Base-by-base conservation (phyloP, 768 basidiomycete genomes). In the Termitomyces sp. region DNA sequence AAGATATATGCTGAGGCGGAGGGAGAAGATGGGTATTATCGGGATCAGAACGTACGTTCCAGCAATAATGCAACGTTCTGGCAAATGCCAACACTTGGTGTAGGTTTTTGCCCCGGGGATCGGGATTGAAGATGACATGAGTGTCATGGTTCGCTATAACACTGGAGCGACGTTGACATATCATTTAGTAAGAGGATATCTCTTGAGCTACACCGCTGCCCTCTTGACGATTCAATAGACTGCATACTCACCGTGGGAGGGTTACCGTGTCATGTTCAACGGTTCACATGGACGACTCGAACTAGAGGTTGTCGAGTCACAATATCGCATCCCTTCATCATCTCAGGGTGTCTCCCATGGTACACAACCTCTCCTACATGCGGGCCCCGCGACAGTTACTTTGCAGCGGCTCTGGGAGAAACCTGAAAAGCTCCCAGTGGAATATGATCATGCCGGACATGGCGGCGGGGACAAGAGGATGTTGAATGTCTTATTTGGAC, bases 71-170 rank as follows among this genome's bases (percentile, higher is more conserved):
- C 22, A 18, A 12, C 9, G 3, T 25, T 29, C 5, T 5, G 10
- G 16, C 25, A 40, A 10, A 16, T 11, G 15, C 13, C n/a, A 23
- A 25, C 20, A 9, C 6, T 40, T 50, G 9, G 20, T n/a, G 15
- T 46, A 75, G 73, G 71, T 73, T 18, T 76, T 76, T 53, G 71
- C 69, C 15, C 66, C 73, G 22, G 70, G 65, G 3, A 73, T 76
- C 48, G 74, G 70, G 7, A 80, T 81, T 53, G 80, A 81, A 63
- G 80, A 81, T 56, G 80, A 80, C 58, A 78, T 80, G 74, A 68
- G 73, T 44, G 69, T 80, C 5, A 66, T 80, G 46, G 77, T 80
- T 13, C 70, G 73, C 35, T 80, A 79, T 60, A 71, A 73, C 51
- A 73, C 68, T 11, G 78, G 75, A 3, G 76, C 70, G 0, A 78